These are phyloP conservation scores for Limonium bicolor DNA, from an alignment of 148 eudicot genomes.

Conservation along the genomic window DNA sequence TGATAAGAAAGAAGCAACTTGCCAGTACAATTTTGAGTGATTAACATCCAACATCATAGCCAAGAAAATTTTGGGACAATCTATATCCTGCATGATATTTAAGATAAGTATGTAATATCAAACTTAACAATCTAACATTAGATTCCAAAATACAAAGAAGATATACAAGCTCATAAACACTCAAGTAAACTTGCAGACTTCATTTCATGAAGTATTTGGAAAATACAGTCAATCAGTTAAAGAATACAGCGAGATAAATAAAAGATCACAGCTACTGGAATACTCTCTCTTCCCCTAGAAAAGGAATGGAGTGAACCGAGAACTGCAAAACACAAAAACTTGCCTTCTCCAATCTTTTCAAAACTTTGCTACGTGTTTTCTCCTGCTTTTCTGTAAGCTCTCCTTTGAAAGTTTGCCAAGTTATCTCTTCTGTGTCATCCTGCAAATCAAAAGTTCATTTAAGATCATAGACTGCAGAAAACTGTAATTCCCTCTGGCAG, in stretches of 20 bases:
- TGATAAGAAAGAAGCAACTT: not conserved
- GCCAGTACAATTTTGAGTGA: too few species aligned
- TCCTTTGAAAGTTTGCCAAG: constrained; percentile 95
- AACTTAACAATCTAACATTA: too few species aligned
- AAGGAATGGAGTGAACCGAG: not conserved
- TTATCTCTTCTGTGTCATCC: constrained; percentile 88
- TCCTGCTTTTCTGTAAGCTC: constrained; percentile 99
- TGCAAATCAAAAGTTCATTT: constrained; percentile 17
- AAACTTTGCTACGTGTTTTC: constrained; percentile 88
- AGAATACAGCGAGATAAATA: too few species aligned
- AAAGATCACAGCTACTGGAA: not conserved
- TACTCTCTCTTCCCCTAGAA: not conserved
- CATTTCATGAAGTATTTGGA: too few species aligned
- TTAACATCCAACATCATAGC: too few species aligned
- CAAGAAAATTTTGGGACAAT: not conserved
- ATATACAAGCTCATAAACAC: too few species aligned
- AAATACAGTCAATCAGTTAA: too few species aligned
- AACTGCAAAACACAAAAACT: constrained; percentile 5
- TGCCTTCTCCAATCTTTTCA: constrained; percentile 93
- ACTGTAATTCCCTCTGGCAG: too few species aligned
- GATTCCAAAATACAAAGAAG: too few species aligned
- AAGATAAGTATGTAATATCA: not conserved
- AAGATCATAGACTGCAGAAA: too few species aligned
- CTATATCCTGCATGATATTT: not conserved
- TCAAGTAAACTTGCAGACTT: too few species aligned